phyloP scores from a whole-genome alignment of 495 filamentous ascomycete species.

The Hypoxylon trugodes region DNA sequence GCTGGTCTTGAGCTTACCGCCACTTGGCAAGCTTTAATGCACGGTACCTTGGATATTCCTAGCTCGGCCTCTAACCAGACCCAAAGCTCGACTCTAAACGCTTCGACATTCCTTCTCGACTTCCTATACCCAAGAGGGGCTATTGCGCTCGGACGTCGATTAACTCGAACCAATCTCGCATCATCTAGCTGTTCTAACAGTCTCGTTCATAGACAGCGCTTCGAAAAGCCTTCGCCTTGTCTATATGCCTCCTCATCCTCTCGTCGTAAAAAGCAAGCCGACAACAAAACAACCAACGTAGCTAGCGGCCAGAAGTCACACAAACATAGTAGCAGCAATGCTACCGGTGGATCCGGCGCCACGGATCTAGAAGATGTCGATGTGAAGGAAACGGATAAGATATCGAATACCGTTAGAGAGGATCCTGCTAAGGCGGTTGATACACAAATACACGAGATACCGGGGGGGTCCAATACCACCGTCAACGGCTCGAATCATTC shows the following conservation, averaged over 20 bases:
- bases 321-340: neutral
- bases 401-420: neutral
- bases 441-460: neutral
- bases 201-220: conserved; percentile 16
- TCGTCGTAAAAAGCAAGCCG: conserved; percentile 9
- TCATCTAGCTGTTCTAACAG: conserved; percentile 13
- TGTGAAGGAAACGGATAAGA: neutral
- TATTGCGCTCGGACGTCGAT: conserved; percentile 55
- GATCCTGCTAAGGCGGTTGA: neutral
- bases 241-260: conserved; percentile 39
- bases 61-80: conserved; percentile 17
- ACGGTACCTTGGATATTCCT: conserved; percentile 33
- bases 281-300: neutral
- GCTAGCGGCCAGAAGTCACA: neutral
- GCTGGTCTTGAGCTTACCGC: conserved; percentile 63
- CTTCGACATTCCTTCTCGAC: conserved; percentile 62
- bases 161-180: conserved; percentile 32
- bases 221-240: conserved; percentile 26
- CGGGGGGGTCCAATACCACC: neutral
- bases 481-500: neutral
- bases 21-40: conserved; percentile 55
- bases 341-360: neutral
- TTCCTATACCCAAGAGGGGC: conserved; percentile 69
- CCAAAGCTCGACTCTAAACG: conserved; percentile 42
- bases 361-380: neutral